phyloP scores from a whole-genome alignment of 1,284 basidiomycete genomes.

The Hortiboletus rubellus region DNA sequence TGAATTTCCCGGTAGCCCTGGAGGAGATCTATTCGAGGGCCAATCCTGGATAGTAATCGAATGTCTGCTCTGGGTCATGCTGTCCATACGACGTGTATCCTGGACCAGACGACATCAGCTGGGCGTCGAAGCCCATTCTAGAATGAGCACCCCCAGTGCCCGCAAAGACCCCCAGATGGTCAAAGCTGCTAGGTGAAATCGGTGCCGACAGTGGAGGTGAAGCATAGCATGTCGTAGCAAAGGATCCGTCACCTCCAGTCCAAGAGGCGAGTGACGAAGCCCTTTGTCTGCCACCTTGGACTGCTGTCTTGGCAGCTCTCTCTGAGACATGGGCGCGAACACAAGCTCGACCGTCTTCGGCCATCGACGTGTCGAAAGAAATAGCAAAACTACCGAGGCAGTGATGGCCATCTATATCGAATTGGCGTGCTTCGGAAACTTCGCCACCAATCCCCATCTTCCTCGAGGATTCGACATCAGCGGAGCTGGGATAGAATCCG shows the following conservation, averaged over 20 bases:
- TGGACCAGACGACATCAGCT: constrained; percentile 15
- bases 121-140: constrained; percentile 26
- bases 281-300: constrained; percentile 30
- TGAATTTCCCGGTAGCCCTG: constrained; percentile 69
- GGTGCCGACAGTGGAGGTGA: constrained; percentile 32
- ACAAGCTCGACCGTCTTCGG: constrained; percentile 68
- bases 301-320: constrained; percentile 37
- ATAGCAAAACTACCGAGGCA: constrained; percentile 62
- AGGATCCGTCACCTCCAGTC: constrained; percentile 23
- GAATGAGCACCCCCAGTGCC: constrained; percentile 18
- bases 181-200: constrained; percentile 21
- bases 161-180: constrained; percentile 29
- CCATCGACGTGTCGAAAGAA: constrained; percentile 64
- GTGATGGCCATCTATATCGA: constrained; percentile 49
- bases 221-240: constrained; percentile 31
- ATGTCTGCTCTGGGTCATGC: constrained; percentile 35
- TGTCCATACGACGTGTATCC: constrained; percentile 31
- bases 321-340: constrained; percentile 67
- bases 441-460: constrained; percentile 33
- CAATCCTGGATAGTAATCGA: constrained; percentile 46
- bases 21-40: constrained; percentile 27
- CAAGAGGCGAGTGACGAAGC: constrained; percentile 34
- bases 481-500: constrained; percentile 56
- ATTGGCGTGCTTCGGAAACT: constrained; percentile 48
- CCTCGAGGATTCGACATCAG: constrained; percentile 36